Base-by-base conservation (phyloP, 805 yeast genomes). In the Pichia kluyveri region DNA sequence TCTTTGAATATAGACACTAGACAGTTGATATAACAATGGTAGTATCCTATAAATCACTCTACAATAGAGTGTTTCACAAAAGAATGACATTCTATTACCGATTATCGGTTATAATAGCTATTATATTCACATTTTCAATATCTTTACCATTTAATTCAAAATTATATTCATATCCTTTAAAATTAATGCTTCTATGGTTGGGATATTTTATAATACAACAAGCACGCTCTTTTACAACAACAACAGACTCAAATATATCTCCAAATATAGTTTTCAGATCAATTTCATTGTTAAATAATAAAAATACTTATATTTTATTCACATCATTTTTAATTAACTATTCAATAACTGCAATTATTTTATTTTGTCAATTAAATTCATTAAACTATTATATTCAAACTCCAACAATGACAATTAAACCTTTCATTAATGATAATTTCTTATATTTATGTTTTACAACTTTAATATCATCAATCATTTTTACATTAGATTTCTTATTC, bases 381-480 rank as follows among this genome's bases (percentile, higher is more conserved):
- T 52, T 67, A 40, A 51, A 54, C 9, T 65, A 62, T 47, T 61
- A 56, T 46, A 51, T 61, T 38, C 59, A 62, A 10, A 57, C 68
- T 4, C 65, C 72, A 7, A 63, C 67, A 30, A 67, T 60, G 48
- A 69, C 72, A 11, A 66, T 69, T 40, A 69, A 65, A 45, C 72
- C 75, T 4, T 67, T 67, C 40, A 46, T 70, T 42, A 71, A 69
- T 51, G 75, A 71, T 53, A 59, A 68, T 41, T 70, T 63, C 66
- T 70, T 79, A 5, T 78, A 67, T 56, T 76, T 63, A 54, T 76
- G 79, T 75, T 77, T 69, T 56, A 70, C 67, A 41, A 65, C 75
- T 27, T 11, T 65, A 1, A 60, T 69, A 27, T 56, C 72, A 8
- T 75, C 79, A 0, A 32, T 69, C 0, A 36, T 70, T 8, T 84